Conservation (phyloP, 306 rosid species). For the Cucurbita ficifolia region DNA sequence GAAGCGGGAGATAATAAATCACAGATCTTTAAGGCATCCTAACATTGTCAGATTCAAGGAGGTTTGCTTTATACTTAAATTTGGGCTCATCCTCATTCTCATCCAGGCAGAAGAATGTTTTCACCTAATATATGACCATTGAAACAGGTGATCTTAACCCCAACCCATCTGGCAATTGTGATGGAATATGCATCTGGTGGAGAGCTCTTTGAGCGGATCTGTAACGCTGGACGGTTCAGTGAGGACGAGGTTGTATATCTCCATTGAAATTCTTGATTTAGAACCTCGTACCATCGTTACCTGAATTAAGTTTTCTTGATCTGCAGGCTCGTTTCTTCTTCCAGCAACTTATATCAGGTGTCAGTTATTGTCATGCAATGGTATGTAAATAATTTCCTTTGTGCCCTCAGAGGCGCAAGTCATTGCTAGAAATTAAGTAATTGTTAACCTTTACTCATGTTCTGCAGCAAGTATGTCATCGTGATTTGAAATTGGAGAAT, state of each 20-base stretch:
- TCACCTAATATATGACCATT: slow-evolving; percentile 9
- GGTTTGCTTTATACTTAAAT: slow-evolving; percentile 27
- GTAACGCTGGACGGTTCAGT: slow-evolving; percentile 96
- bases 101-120: neutral
- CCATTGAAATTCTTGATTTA: slow-evolving; percentile 5
- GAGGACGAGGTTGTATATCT: slow-evolving; percentile 67
- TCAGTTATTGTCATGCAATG: slow-evolving; percentile 91
- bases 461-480: slow-evolving; percentile 87
- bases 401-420: neutral
- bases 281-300: slow-evolving; percentile 1
- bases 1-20: slow-evolving; percentile 87
- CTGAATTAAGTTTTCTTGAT: slow-evolving; percentile 9
- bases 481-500: slow-evolving; percentile 90
- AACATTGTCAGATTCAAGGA: slow-evolving; percentile 92
- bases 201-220: slow-evolving; percentile 86
- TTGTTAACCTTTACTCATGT: slow-evolving; percentile 10
- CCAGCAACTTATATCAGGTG: slow-evolving; percentile 94
- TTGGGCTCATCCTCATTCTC: slow-evolving; percentile 4
- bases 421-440: neutral
- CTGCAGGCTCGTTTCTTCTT: slow-evolving; percentile 93
- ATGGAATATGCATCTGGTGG: slow-evolving; percentile 99
- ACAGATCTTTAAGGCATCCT: slow-evolving; percentile 88
- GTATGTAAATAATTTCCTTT: slow-evolving; percentile 16
- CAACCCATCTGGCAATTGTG: slow-evolving; percentile 76
- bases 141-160: slow-evolving; percentile 71